Evolutionary conservation across 176 grass and related monocot genomes (phyloP).

Genomic region (Aegilops sharonensis): DNA sequence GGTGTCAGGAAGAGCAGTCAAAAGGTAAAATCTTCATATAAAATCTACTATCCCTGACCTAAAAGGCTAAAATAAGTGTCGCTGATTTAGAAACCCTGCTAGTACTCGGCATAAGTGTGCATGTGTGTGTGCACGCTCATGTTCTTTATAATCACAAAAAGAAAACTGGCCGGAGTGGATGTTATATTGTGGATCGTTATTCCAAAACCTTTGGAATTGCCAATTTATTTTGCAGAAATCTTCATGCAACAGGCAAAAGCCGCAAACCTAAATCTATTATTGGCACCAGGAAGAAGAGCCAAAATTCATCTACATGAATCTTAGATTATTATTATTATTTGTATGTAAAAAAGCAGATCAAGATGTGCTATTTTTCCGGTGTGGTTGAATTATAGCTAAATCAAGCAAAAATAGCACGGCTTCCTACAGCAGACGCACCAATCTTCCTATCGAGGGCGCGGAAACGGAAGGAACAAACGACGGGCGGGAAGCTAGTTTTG

Average conservation of each 20-base stretch:
- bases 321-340: not conserved
- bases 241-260: not conserved
- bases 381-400: not conserved
- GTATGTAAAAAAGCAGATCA: not conserved
- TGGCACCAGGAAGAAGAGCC: not conserved
- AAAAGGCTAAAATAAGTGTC: no score
- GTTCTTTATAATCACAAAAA: not conserved
- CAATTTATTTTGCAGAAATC: not conserved
- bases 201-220: not conserved
- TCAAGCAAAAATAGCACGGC: not conserved
- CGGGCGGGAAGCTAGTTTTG: not conserved
- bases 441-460: not conserved
- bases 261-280: not conserved
- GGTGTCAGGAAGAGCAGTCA: not conserved
- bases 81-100: not conserved
- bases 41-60: no score
- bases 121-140: not conserved
- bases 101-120: not conserved
- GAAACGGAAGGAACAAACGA: not conserved
- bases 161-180: not conserved
- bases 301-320: not conserved
- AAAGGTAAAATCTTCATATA: not conserved
- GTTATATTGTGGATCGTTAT: not conserved
- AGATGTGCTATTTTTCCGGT: not conserved
- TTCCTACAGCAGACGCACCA: not conserved